These are phyloP conservation scores for Posidonia oceanica DNA, from an alignment of 116 monocot species.

Conservation along the genomic window DNA sequence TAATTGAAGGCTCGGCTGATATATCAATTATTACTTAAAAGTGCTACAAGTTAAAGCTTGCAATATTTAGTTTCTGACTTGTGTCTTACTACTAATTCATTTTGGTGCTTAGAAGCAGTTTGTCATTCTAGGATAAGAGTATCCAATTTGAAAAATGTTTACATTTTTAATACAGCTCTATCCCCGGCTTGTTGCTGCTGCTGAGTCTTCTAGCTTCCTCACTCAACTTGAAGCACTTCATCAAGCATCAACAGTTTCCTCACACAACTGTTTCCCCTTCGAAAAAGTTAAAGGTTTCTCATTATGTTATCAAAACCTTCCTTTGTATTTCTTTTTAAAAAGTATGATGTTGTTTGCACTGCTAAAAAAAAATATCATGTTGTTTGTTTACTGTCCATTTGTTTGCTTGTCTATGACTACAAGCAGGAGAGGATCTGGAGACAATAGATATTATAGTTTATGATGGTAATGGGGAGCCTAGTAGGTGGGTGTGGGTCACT, in stretches of 20 bases:
- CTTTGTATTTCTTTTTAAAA: not conserved
- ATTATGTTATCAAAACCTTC: not conserved
- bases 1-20: too few species aligned
- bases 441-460: slow-evolving; percentile 29
- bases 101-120: too few species aligned
- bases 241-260: slow-evolving; percentile 19
- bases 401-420: not conserved
- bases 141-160: not conserved
- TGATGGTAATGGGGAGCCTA: slow-evolving; percentile 31
- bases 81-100: too few species aligned
- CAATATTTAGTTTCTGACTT: too few species aligned
- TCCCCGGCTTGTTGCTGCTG: slow-evolving; percentile 46
- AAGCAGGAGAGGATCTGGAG: slow-evolving; percentile 26
- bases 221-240: slow-evolving; percentile 39
- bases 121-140: too few species aligned
- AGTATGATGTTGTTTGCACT: too few species aligned
- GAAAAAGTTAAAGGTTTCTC: slow-evolving; percentile 21
- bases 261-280: slow-evolving; percentile 17
- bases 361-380: not conserved
- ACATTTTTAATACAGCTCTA: slow-evolving; percentile 38
- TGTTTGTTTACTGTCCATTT: not conserved
- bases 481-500: slow-evolving; percentile 73
- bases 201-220: slow-evolving; percentile 48
- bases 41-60: too few species aligned
- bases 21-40: too few species aligned